These are phyloP conservation scores for Ramularia endophylla DNA, from an alignment of 2,329 filamentous ascomycete genomes.

Conservation along the genomic window DNA sequence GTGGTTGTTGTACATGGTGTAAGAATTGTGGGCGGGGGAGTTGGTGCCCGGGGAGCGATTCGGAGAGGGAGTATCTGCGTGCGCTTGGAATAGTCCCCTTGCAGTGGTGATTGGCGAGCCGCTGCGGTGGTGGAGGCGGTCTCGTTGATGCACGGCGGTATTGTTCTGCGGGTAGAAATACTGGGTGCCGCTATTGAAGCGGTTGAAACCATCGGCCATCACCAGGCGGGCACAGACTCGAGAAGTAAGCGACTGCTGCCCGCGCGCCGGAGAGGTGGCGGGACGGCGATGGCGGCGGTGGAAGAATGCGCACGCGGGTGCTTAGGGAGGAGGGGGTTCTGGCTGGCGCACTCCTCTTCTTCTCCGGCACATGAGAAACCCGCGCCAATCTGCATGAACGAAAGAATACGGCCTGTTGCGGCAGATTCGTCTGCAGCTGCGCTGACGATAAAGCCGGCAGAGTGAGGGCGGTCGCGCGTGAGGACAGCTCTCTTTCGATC, in stretches of 20 bases:
- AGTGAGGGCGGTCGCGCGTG: constrained; percentile 1
- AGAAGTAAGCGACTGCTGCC: constrained; percentile 12
- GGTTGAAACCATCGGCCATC: constrained; percentile 64
- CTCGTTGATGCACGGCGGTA: constrained; percentile 40
- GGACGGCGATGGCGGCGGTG: constrained; percentile 18
- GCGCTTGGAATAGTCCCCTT: constrained; percentile 39
- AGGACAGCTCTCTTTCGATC: not conserved
- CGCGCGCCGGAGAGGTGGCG: constrained; percentile 8
- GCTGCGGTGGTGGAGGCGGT: constrained; percentile 41
- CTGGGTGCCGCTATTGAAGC: constrained; percentile 57
- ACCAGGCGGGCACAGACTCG: constrained; percentile 37
- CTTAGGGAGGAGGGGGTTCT: constrained; percentile 40
- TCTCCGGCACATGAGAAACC: constrained; percentile 45
- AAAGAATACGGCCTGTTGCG: constrained; percentile 14
- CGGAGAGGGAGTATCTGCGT: constrained; percentile 50
- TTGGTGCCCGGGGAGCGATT: constrained; percentile 51
- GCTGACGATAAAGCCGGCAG: not conserved
- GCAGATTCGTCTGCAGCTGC: constrained; percentile 1
- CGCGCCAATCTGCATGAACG: constrained; percentile 30
- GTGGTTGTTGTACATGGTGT: constrained; percentile 69
- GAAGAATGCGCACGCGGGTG: constrained; percentile 17
- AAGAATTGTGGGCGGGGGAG: constrained; percentile 56
- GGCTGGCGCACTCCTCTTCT: constrained; percentile 43
- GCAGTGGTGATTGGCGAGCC: constrained; percentile 39
- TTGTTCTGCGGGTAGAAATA: constrained; percentile 53